A percentile compares a stretch with the other conserved stretches of the same genome.
phyloP scores from a whole-genome alignment of 2,329 filamentous ascomycete genomes.

The Penicillium sp. region DNA sequence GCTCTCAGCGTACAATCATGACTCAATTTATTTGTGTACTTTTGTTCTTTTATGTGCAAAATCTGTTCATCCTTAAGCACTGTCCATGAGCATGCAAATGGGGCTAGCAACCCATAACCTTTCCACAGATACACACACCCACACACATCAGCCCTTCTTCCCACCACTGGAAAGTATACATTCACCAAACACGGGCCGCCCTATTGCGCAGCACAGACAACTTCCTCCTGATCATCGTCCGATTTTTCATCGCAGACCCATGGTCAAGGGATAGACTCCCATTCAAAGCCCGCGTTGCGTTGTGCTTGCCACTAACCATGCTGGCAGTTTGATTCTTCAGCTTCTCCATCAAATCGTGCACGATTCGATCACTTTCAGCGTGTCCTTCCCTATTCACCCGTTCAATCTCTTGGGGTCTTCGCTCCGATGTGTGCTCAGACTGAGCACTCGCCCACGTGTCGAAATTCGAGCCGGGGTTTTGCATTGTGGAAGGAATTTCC shows the following conservation, averaged over 20 bases:
- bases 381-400: constrained; percentile 18
- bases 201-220: constrained; percentile 19
- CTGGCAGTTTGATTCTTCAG: constrained; percentile 11
- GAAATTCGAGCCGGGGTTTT: constrained; percentile 18
- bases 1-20: too few species aligned
- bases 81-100: too few species aligned
- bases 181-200: constrained; percentile 3
- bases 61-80: too few species aligned
- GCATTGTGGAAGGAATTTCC: constrained; percentile 9
- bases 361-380: constrained; percentile 12
- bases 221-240: constrained; percentile 15
- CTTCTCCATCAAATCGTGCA: constrained; percentile 15
- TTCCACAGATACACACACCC: too few species aligned
- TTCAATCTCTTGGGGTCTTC: constrained; percentile 12
- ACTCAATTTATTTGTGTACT: too few species aligned
- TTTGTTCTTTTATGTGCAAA: too few species aligned
- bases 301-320: constrained; percentile 15
- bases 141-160: neutral
- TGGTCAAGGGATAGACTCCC: constrained; percentile 7
- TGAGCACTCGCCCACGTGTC: constrained; percentile 12
- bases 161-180: too few species aligned
- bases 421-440: constrained; percentile 5
- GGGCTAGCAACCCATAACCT: too few species aligned
- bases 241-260: constrained; percentile 11
- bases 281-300: constrained; percentile 7